phyloP scores from a whole-genome alignment of 176 grass and related monocot species.

The Carex pumila region DNA sequence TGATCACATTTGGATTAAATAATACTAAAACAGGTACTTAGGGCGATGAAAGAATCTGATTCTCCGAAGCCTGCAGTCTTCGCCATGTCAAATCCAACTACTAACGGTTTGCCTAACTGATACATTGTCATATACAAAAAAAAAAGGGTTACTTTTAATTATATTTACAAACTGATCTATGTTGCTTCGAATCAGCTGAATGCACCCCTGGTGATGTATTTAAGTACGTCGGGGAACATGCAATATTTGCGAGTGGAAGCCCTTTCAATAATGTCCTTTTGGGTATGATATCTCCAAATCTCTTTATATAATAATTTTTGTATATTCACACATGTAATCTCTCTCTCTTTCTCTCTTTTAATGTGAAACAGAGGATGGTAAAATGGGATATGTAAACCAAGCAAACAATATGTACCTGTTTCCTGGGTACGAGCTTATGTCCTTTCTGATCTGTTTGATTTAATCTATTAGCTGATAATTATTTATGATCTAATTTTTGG shows the following conservation, averaged over 20 bases:
- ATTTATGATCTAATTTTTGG: constrained; percentile 12
- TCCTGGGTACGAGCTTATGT: constrained; percentile 71
- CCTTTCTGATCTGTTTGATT: background rate
- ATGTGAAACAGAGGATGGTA: constrained; percentile 49
- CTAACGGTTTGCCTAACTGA: constrained; percentile 49
- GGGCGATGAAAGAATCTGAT: constrained; percentile 89
- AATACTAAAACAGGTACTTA: constrained; percentile 57
- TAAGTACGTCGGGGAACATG: constrained; percentile 76
- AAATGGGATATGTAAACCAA: constrained; percentile 74
- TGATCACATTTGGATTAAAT: constrained; percentile 21
- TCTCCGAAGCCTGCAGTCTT: constrained; percentile 81
- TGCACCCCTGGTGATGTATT: constrained; percentile 94
- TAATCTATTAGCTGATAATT: background rate
- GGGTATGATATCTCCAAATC: constrained; percentile 35
- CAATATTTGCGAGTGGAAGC: constrained; percentile 94
- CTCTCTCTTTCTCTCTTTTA: background rate
- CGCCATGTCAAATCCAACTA: constrained; percentile 96
- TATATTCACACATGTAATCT: background rate
- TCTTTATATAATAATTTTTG: background rate
- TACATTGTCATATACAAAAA: constrained; percentile 21
- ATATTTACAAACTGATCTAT: background rate
- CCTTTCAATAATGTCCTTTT: constrained; percentile 77
- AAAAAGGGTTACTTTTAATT: background rate
- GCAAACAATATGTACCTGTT: constrained; percentile 99
- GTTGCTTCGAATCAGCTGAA: constrained; percentile 55